Evolutionary conservation across 129 eudicot genomes (phyloP).

Genomic region (Flaveria ramosissima): DNA sequence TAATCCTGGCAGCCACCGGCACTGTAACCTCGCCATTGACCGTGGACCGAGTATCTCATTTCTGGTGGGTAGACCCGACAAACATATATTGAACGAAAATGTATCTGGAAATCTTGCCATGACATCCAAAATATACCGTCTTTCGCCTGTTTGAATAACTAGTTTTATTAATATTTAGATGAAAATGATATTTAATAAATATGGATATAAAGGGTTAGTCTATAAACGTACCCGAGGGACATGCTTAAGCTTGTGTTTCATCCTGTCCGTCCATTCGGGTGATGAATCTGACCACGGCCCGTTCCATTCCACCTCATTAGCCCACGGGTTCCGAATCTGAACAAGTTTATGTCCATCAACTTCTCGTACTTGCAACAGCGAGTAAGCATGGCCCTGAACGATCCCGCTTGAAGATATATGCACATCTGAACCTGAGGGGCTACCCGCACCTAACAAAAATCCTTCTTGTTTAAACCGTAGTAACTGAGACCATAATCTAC

Average conservation of each 20-base stretch:
- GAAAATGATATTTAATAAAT: not conserved
- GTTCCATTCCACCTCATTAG: constrained; percentile 98
- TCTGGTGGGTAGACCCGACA: constrained; percentile 99
- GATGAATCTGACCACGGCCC: constrained; percentile 99
- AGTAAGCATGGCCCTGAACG: constrained; percentile 99
- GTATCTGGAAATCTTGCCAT: constrained; percentile 99
- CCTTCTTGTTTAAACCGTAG: constrained; percentile 97
- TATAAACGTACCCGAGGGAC: constrained; percentile 61
- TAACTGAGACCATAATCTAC: constrained; percentile 96
- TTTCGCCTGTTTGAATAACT: constrained; percentile 58
- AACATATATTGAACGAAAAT: constrained; percentile 92
- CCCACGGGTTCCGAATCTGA: constrained; percentile 99
- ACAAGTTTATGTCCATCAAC: constrained; percentile 92
- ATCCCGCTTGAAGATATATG: constrained; percentile 95
- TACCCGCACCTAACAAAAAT: constrained; percentile 92
- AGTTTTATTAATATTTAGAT: not conserved
- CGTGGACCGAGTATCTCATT: constrained; percentile 91
- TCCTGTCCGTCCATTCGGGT: constrained; percentile 96
- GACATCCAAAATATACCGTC: constrained; percentile 99
- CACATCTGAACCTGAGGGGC: constrained; percentile 98
- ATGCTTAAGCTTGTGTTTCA: constrained; percentile 95
- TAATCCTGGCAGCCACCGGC: constrained; percentile 99
- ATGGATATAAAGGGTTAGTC: not conserved
- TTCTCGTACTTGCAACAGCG: constrained; percentile 93
- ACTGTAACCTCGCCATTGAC: constrained; percentile 96